Conservation (phyloP, 768 basidiomycete genomes). For the Rhodosporidiobolus odoratus region DNA sequence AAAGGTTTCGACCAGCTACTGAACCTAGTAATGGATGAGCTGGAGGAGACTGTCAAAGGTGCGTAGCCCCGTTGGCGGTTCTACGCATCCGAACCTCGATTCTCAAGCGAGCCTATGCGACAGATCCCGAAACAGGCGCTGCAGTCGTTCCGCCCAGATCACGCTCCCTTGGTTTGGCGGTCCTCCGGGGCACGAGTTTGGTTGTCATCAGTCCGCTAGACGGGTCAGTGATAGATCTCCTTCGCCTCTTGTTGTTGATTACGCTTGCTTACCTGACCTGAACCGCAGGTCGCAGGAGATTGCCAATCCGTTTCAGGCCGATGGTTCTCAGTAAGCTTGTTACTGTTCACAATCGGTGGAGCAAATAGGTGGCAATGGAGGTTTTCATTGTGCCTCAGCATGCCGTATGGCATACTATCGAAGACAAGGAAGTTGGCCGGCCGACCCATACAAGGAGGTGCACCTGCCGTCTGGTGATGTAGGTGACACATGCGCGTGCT, state of each 20-base stretch:
- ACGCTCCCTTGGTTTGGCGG: constrained; percentile 66
- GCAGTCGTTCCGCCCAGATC: constrained; percentile 40
- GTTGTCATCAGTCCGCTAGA: constrained; percentile 90
- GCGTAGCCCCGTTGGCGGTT: constrained; percentile 29
- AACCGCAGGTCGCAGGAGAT: constrained; percentile 22
- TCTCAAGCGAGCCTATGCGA: constrained; percentile 49
- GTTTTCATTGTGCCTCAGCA: too few relatives aligned
- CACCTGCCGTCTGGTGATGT: too few relatives aligned
- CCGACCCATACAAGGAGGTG: too few relatives aligned
- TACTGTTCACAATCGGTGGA: too few relatives aligned
- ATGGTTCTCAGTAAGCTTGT: too few relatives aligned
- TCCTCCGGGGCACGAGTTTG: constrained; percentile 88
- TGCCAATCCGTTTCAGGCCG: constrained; percentile 33
- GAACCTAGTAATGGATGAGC: constrained; percentile 94
- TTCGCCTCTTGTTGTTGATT: neutral
- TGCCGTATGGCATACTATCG: too few relatives aligned
- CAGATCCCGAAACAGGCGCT: constrained; percentile 59
- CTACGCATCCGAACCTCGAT: constrained; percentile 6
- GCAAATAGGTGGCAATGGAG: too few relatives aligned
- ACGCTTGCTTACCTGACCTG: neutral
- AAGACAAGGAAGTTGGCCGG: too few relatives aligned
- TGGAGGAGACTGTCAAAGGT: constrained; percentile 76
- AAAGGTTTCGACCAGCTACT: constrained; percentile 96
- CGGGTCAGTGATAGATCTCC: constrained; percentile 53
- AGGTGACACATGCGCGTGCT: too few relatives aligned